phyloP scores from a whole-genome alignment of 192 early-diverging fungal species.

The Dissophora ornata region DNA sequence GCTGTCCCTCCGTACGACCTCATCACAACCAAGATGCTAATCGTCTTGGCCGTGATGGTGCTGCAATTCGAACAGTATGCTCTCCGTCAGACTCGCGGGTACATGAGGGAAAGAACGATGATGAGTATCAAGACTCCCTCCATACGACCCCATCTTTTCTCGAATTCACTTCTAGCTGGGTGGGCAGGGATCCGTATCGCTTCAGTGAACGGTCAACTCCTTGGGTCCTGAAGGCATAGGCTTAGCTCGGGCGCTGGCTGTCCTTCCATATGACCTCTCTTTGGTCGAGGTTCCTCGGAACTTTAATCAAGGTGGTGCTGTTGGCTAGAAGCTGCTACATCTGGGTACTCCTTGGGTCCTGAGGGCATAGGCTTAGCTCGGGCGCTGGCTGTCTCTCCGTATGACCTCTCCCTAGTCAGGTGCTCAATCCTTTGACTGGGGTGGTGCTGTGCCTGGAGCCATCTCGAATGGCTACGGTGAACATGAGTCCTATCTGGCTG shows the following conservation, averaged over 20 bases:
- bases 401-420: slow-evolving; percentile 12
- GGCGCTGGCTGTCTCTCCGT: slow-evolving; percentile 7
- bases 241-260: not conserved
- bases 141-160: slow-evolving; percentile 14
- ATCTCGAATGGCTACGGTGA: slow-evolving; percentile 9
- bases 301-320: slow-evolving; percentile 1
- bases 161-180: slow-evolving; percentile 29
- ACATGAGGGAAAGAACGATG: slow-evolving; percentile 16
- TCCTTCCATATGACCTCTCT: slow-evolving; percentile 17
- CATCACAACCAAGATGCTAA: not conserved
- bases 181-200: slow-evolving; percentile 12
- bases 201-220: slow-evolving; percentile 2
- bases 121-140: slow-evolving; percentile 4
- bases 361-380: not conserved
- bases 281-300: too few relatives aligned
- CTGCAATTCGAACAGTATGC: slow-evolving; percentile 10
- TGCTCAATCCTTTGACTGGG: not conserved
- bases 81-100: slow-evolving; percentile 35
- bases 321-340: not conserved
- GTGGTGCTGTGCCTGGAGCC: slow-evolving; percentile 9
- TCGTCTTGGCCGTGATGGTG: slow-evolving; percentile 5
- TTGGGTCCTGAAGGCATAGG: slow-evolving; percentile 11
- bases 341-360: slow-evolving; percentile 19
- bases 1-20: slow-evolving; percentile 23
- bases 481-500: slow-evolving; percentile 9